Conservation (phyloP, 2,329 filamentous ascomycete genomes). For the Fusarium albosuccineum region DNA sequence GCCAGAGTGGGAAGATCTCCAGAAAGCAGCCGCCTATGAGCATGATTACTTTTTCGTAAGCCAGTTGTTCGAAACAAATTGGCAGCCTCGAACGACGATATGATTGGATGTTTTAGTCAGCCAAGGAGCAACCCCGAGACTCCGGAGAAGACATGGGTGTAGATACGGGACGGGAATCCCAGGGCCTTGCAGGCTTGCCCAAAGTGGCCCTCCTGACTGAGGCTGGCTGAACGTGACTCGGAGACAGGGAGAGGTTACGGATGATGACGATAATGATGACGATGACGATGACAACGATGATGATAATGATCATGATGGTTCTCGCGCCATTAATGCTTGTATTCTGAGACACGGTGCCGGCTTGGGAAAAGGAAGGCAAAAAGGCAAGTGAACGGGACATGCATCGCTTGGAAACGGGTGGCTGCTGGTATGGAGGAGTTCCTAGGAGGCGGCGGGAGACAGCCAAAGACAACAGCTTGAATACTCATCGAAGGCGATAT, state of each 20-base stretch:
- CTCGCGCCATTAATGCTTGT: conserved; percentile 11
- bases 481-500: conserved; percentile 13
- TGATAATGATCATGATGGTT: conserved; percentile 18
- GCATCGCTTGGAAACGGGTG: not conserved
- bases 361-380: conserved; percentile 7
- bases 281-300: conserved; percentile 30
- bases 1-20: conserved; percentile 60
- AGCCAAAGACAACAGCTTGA: conserved; percentile 32
- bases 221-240: conserved; percentile 21
- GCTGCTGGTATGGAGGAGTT: not conserved
- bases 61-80: conserved; percentile 69
- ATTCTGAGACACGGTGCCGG: not conserved
- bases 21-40: conserved; percentile 61
- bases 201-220: conserved; percentile 7
- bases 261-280: conserved; percentile 18
- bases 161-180: conserved; percentile 1
- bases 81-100: conserved; percentile 56
- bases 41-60: conserved; percentile 71
- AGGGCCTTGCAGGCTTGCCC: conserved; percentile 4
- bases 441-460: conserved; percentile 3
- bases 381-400: not conserved
- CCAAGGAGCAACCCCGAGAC: not conserved
- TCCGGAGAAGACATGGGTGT: not conserved
- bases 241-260: conserved; percentile 2
- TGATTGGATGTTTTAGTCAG: conserved; percentile 24